Evolutionary conservation across 768 basidiomycete genomes (phyloP), one percentile per base, ranked within the genome.

Genomic region (Termitomyces bulborhizus): DNA sequence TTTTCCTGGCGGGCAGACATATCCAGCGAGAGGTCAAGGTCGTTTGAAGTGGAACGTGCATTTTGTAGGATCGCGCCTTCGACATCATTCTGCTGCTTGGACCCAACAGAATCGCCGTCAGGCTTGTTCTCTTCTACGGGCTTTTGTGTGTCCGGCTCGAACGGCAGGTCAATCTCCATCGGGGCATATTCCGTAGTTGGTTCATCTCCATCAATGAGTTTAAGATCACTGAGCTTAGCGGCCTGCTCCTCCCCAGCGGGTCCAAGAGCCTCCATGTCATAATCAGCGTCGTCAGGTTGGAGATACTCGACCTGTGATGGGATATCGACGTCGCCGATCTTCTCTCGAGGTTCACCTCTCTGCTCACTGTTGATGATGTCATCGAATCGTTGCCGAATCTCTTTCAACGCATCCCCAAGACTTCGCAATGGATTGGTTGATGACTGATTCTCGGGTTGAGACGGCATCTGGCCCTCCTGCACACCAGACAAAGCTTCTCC

Each of bases 231-330:
- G 45, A 97, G 73, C 64, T 86, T 90, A 16, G 89, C 86, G 11
- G 83, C 81, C 66, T 94, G 84, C 61, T 96, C 93, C 42, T 91
- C 85, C 9, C 80, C 84, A 3, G 95, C 87, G 1, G 92, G 84
- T 6, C 93, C 96, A 21, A 98, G 79, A 1, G 94, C 93, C 69
- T 96, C 93, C 83, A 89, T 89, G 34, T 86, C 81, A 53, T 86
- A 73, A 57, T 81, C 83, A 29, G 72, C 75, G 46, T 88, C 85
- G 39, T 85, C 85, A 1, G 88, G 81, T 54, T 77, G 77, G 40
- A 90, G 71, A 68, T 96, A 93, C 67, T 97, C 91, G 13, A 97
- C 68, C 60, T 84, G 81, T 7, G 79, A 71, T 2, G 73, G 63
- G 15, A 69, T 68, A 9, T 64, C 68, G 0, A 71, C 66, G 37